phyloP scores from a whole-genome alignment of 129 eudicot genomes.

The Escallonia herrerae region DNA sequence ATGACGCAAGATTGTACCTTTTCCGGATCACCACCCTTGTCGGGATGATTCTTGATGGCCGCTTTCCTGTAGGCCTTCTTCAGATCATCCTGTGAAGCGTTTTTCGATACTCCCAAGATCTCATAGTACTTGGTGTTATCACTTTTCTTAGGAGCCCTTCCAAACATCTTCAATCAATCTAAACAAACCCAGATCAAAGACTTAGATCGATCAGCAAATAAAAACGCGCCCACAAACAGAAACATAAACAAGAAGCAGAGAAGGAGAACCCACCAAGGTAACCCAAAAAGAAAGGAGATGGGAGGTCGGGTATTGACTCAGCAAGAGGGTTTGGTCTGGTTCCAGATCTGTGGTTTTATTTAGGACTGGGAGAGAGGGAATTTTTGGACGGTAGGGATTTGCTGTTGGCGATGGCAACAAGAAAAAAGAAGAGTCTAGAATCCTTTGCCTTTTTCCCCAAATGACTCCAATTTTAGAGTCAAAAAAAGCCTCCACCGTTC shows the following conservation, averaged over 20 bases:
- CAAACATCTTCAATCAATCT: slow-evolving; percentile 42
- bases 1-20: slow-evolving; percentile 26
- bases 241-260: background rate
- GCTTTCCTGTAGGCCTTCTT: slow-evolving; percentile 79
- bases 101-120: slow-evolving; percentile 51
- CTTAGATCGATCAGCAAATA: background rate
- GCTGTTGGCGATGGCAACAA: background rate
- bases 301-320: background rate
- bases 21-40: slow-evolving; percentile 83
- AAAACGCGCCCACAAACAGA: no score
- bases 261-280: background rate
- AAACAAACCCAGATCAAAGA: background rate
- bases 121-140: slow-evolving; percentile 74
- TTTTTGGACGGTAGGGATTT: background rate
- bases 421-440: background rate
- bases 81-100: slow-evolving; percentile 56
- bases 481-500: background rate
- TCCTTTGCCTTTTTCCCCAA: no score
- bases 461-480: background rate
- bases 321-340: background rate
- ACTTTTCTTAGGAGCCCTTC: slow-evolving; percentile 63
- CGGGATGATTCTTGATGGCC: slow-evolving; percentile 75
- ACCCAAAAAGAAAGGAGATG: background rate
- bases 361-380: background rate
- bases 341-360: background rate